These are phyloP conservation scores for Jacaranda mimosifolia DNA, from an alignment of 257 asterid genomes.

Conservation along the genomic window DNA sequence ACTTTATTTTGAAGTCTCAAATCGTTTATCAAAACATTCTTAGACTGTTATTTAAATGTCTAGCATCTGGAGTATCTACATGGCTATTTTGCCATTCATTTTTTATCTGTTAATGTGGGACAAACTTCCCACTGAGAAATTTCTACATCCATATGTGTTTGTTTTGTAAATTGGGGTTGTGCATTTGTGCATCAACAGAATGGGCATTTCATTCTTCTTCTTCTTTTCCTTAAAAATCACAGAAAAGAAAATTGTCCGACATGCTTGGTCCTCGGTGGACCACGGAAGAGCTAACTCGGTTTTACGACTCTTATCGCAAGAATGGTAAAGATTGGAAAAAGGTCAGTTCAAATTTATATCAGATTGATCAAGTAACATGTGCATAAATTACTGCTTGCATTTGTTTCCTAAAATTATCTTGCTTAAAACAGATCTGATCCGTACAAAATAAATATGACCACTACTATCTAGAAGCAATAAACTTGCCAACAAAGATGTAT, in stretches of 20 bases:
- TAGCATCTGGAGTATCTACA: not conserved
- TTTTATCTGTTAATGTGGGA: not conserved
- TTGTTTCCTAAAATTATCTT: conserved; percentile 28
- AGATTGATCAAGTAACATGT: conserved; percentile 14
- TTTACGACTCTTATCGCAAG: conserved; percentile 87
- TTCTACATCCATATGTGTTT: conserved; percentile 21
- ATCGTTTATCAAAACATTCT: no score
- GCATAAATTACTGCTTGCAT: conserved; percentile 36
- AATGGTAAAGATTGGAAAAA: conserved; percentile 90
- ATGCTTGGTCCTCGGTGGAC: conserved; percentile 93
- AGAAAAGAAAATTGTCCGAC: conserved; percentile 88
- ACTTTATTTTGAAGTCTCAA: no score
- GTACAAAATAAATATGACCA: conserved; percentile 17
- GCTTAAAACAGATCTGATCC: conserved; percentile 20
- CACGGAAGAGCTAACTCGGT: conserved; percentile 77
- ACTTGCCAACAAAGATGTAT: conserved; percentile 15
- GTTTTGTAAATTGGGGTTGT: conserved; percentile 22
- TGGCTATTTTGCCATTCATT: conserved; percentile 12
- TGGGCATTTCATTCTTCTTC: conserved; percentile 17
- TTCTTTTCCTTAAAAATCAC: conserved; percentile 31
- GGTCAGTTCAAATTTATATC: conserved; percentile 56
- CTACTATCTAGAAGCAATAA: conserved; percentile 13
- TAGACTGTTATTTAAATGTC: no score
- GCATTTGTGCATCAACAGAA: conserved; percentile 34
- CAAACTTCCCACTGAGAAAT: conserved; percentile 11